These are phyloP conservation scores for Zygotorulaspora danielsina DNA, from an alignment of 805 yeast species.

Conservation along the genomic window DNA sequence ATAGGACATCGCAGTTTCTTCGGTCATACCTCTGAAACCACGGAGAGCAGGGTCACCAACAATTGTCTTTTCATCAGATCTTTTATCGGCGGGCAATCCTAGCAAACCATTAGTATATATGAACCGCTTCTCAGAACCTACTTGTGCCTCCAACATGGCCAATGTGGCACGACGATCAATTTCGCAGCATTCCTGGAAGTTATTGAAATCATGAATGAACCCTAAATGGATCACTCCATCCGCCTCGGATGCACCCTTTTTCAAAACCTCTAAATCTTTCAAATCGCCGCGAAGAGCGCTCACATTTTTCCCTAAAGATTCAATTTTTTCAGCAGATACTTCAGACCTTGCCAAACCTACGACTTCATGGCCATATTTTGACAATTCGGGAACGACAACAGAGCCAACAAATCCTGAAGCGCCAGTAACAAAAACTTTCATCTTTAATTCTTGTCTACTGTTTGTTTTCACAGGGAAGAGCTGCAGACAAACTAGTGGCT, in stretches of 20 bases:
- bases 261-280: slow-evolving; percentile 29
- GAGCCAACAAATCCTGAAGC: slow-evolving; percentile 38
- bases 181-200: slow-evolving; percentile 17
- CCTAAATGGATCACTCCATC: slow-evolving; percentile 42
- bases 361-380: slow-evolving; percentile 28
- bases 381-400: slow-evolving; percentile 21
- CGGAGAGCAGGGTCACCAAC: background rate
- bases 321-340: slow-evolving; percentile 29
- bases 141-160: slow-evolving; percentile 30
- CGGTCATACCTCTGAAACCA: slow-evolving; percentile 16
- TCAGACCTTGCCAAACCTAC: slow-evolving; percentile 36
- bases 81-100: slow-evolving; percentile 5
- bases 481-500: too few species aligned
- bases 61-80: slow-evolving; percentile 12
- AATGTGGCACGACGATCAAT: slow-evolving; percentile 31
- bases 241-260: slow-evolving; percentile 26
- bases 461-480: too few species aligned
- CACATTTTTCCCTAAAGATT: slow-evolving; percentile 23
- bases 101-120: slow-evolving; percentile 28
- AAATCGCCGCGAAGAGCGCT: slow-evolving; percentile 33
- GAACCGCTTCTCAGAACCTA: slow-evolving; percentile 34
- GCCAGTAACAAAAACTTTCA: slow-evolving; percentile 38
- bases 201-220: slow-evolving; percentile 33
- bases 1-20: slow-evolving; percentile 14
- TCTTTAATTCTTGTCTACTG: slow-evolving; percentile 7